phyloP scores from a whole-genome alignment of 257 asterid genomes.

The Nyctanthes arbortristis region DNA sequence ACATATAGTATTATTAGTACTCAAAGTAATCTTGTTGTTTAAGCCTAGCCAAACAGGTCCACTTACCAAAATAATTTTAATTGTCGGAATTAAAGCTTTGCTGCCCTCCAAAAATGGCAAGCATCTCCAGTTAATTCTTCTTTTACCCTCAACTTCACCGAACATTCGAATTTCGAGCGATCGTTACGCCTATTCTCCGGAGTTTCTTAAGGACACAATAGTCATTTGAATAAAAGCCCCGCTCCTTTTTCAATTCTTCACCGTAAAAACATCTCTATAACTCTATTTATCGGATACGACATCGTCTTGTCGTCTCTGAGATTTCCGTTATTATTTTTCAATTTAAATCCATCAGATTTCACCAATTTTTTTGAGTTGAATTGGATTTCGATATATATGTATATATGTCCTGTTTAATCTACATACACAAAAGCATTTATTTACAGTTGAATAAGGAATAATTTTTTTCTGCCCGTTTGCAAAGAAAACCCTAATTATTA shows the following conservation, averaged over 20 bases:
- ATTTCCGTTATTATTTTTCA: constrained; percentile 14
- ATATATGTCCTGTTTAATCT: neutral
- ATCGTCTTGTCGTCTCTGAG: constrained; percentile 15
- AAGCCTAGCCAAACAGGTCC: too few relatives aligned
- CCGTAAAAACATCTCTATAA: neutral
- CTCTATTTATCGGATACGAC: constrained; percentile 17
- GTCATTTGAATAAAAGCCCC: constrained; percentile 9
- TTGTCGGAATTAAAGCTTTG: too few relatives aligned
- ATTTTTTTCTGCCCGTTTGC: neutral
- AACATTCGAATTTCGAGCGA: too few relatives aligned
- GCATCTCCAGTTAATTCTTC: constrained; percentile 21
- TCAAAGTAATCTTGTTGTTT: too few relatives aligned
- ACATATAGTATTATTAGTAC: too few relatives aligned
- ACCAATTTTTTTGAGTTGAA: constrained; percentile 7
- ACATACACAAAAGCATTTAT: neutral
- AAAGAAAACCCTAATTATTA: constrained; percentile 37
- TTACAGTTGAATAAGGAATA: neutral
- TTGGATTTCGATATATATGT: constrained; percentile 5
- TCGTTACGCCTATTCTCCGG: neutral
- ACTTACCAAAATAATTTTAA: too few relatives aligned
- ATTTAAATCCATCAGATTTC: constrained; percentile 25
- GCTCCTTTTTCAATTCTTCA: neutral
- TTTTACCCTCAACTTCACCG: constrained; percentile 8
- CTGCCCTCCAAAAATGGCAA: constrained; percentile 21
- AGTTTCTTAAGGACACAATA: constrained; percentile 4